Percentiles rank a stretch among this genome's conserved stretches.
phyloP scores from a whole-genome alignment of 768 basidiomycete genomes.

The Cantharellus anzutake region DNA sequence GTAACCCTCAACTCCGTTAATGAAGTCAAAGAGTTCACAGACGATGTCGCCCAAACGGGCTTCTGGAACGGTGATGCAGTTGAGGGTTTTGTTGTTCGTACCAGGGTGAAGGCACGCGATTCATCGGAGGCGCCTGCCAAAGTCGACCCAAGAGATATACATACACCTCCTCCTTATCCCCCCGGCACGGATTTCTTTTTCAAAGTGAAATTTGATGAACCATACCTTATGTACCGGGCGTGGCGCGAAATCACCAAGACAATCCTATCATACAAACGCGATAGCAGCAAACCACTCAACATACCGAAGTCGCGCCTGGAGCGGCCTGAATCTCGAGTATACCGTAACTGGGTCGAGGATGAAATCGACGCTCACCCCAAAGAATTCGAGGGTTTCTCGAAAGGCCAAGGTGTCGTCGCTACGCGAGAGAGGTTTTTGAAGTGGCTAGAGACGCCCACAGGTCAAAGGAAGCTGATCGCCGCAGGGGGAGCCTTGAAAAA shows the following conservation, averaged over 20 bases:
- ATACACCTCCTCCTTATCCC: slow-evolving; percentile 36
- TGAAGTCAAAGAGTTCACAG: slow-evolving; percentile 56
- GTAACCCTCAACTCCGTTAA: slow-evolving; percentile 35
- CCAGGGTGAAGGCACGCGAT: slow-evolving; percentile 25
- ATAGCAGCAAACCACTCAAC: slow-evolving; percentile 12
- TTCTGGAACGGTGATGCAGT: slow-evolving; percentile 70
- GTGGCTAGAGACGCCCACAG: slow-evolving; percentile 39
- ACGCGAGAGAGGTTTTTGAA: slow-evolving; percentile 60
- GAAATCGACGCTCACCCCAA: slow-evolving; percentile 45
- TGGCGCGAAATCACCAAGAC: slow-evolving; percentile 87
- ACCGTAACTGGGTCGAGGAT: slow-evolving; percentile 63
- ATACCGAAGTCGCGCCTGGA: slow-evolving; percentile 50
- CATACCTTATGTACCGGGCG: slow-evolving; percentile 96
- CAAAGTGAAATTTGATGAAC: slow-evolving; percentile 98
- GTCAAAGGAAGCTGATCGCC: slow-evolving; percentile 16
- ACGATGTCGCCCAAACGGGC: slow-evolving; percentile 42
- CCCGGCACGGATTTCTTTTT: slow-evolving; percentile 86
- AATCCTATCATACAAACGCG: slow-evolving; percentile 25
- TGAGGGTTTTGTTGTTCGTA: slow-evolving; percentile 90
- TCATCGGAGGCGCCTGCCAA: not conserved
- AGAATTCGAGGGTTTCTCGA: slow-evolving; percentile 42
- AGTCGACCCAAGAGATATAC: not conserved
- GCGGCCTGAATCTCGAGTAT: slow-evolving; percentile 57
- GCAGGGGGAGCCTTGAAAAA: slow-evolving; percentile 8
- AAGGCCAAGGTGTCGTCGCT: slow-evolving; percentile 70